Evolutionary conservation across 192 early-diverging fungal species (phyloP), one percentile per base, ranked within the genome.

Genomic region (Blastocladiella britannica): DNA sequence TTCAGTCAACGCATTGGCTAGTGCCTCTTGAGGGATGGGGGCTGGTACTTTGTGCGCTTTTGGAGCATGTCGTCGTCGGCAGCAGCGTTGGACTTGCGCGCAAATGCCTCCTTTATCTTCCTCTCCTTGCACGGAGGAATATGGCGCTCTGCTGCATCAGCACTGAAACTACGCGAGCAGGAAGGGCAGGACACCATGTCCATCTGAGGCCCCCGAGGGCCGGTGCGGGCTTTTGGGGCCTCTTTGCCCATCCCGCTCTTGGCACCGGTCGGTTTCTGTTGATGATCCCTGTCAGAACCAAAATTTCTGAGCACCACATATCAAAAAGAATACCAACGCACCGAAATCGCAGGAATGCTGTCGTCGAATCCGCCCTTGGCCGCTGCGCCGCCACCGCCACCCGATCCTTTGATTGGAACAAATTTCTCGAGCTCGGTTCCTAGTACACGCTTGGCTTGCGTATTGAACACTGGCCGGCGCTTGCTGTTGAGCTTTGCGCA

Each of bases 351-450:
- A n/a, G n/a, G n/a, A n/a, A n/a, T n/a, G n/a, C n/a, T n/a, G n/a
- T n/a, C n/a, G n/a, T n/a, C n/a, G n/a, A n/a, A n/a, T n/a, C n/a
- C n/a, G n/a, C n/a, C n/a, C n/a, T n/a, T n/a, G n/a, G n/a, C n/a
- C 47, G 9, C n/a, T 9, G 47, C n/a, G 47, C n/a, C 9, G 47
- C 47, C n/a, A n/a, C 9, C 47, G n/a, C 9, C 47, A 67, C 31
- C 12, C 26, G 24, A 29, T 59, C 51, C 23, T 29, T 59, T 53
- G 47, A 37, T 31, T 28, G n/a, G 27, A 23, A 28, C 59, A 7
- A 73, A 76, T 28, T 74, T 67, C 62, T 77, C 75, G 7, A 77
- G 55, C 28, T 77, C 75, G 8, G 75, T 77, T 3, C 75, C 75
- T 26, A 66, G 63, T 26, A 72, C 69, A 20, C 75, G 63, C 0